phyloP scores from a whole-genome alignment of 2,329 filamentous ascomycete species.

The Lojkania enalia region DNA sequence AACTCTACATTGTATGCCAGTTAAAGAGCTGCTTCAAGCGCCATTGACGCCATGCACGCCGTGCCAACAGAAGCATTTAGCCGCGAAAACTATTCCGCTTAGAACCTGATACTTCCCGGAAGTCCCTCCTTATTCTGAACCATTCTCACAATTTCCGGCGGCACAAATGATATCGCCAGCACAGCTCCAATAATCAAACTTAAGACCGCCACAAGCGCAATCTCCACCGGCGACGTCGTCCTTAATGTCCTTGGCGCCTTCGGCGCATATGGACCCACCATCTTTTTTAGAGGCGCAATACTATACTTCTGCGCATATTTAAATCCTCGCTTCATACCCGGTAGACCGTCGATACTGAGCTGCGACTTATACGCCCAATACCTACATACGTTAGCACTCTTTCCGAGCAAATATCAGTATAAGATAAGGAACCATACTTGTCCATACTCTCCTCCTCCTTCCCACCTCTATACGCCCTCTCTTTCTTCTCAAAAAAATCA shows the following conservation, averaged over 20 bases:
- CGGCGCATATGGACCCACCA: slow-evolving; percentile 43
- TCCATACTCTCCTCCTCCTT: slow-evolving; percentile 48
- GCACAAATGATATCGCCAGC: slow-evolving; percentile 26
- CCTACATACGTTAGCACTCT: slow-evolving; percentile 24
- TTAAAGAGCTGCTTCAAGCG: too few species aligned
- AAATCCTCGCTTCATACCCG: slow-evolving; percentile 47
- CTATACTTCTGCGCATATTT: slow-evolving; percentile 41
- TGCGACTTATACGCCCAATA: slow-evolving; percentile 53
- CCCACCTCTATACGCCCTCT: slow-evolving; percentile 39
- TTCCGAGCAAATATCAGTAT: background rate
- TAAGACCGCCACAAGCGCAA: slow-evolving; percentile 33
- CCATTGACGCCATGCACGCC: too few species aligned
- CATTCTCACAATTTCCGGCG: slow-evolving; percentile 25
- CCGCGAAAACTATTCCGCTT: too few species aligned
- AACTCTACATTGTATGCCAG: too few species aligned
- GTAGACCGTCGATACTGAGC: slow-evolving; percentile 49
- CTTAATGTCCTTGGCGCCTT: slow-evolving; percentile 16
- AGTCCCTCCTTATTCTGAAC: slow-evolving; percentile 29
- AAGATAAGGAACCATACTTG: slow-evolving; percentile 22
- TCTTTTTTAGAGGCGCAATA: slow-evolving; percentile 49
- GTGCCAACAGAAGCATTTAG: too few species aligned
- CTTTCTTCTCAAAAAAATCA: slow-evolving; percentile 47
- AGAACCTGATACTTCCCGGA: too few species aligned
- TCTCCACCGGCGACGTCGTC: slow-evolving; percentile 17
- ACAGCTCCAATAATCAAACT: slow-evolving; percentile 36